Conservation (phyloP, 2,329 filamentous ascomycete species). For the Fusarium stilboides region DNA sequence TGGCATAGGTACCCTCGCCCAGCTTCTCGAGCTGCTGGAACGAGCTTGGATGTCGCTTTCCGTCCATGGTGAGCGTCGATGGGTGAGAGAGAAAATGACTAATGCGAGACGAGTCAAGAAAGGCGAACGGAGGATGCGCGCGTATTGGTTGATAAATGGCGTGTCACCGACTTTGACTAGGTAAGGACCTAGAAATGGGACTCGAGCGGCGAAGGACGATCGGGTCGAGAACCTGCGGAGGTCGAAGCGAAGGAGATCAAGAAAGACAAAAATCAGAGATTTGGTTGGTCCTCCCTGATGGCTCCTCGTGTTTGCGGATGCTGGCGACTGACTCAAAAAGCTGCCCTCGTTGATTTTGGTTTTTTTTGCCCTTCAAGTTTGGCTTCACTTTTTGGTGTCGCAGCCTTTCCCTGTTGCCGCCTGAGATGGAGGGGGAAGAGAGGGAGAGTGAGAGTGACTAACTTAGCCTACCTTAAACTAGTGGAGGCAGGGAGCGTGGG, state of each 20-base stretch:
- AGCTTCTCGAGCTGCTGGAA: conserved; percentile 99
- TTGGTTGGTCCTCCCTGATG: conserved; percentile 15
- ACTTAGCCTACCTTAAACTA: too few species aligned
- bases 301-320: conserved; percentile 14
- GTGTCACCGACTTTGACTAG: conserved; percentile 32
- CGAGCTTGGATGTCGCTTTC: conserved; percentile 91
- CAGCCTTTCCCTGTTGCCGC: conserved; percentile 30
- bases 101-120: conserved; percentile 12
- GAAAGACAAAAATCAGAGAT: conserved; percentile 2
- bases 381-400: conserved; percentile 27
- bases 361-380: conserved; percentile 22
- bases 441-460: neutral
- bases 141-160: conserved; percentile 27
- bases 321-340: conserved; percentile 22
- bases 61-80: conserved; percentile 77
- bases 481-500: neutral
- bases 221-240: conserved; percentile 3
- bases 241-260: conserved; percentile 5
- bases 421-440: conserved; percentile 27
- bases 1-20: conserved; percentile 98
- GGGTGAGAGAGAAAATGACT: conserved; percentile 7
- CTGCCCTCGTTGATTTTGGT: conserved; percentile 7
- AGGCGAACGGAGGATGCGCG: conserved; percentile 14
- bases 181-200: conserved; percentile 9
- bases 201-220: neutral